These are phyloP conservation scores for Paracoccidioides lutzii DNA, from an alignment of 2,329 filamentous ascomycete genomes.

Conservation along the genomic window DNA sequence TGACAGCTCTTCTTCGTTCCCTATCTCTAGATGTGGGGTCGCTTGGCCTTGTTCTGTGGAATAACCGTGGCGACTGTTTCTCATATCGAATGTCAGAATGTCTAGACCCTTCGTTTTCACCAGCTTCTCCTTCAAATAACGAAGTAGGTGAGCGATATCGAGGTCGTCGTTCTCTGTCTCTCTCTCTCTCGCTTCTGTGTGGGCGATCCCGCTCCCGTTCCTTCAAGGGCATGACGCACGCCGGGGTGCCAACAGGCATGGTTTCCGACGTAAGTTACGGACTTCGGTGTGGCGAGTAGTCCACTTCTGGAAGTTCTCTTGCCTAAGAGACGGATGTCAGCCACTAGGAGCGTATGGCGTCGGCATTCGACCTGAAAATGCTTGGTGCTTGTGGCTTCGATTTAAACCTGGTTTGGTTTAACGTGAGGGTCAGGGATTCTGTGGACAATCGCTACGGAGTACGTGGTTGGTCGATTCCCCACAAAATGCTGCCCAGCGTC, in stretches of 20 bases:
- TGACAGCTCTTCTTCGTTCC: constrained; percentile 20
- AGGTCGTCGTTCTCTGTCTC: constrained; percentile 18
- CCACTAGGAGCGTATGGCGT: background rate
- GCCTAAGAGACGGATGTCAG: background rate
- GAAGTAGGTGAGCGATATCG: constrained; percentile 14
- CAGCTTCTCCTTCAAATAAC: constrained; percentile 12
- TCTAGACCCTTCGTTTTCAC: constrained; percentile 2
- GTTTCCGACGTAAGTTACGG: background rate
- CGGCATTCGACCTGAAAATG: background rate
- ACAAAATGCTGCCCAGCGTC: background rate
- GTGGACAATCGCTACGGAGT: background rate
- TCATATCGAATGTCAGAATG: constrained; percentile 3
- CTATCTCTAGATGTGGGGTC: constrained; percentile 5
- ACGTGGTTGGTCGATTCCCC: background rate
- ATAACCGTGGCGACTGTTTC: constrained; percentile 18
- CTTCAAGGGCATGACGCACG: constrained; percentile 25
- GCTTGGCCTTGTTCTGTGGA: constrained; percentile 16
- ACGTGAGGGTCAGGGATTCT: background rate
- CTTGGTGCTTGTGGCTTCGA: constrained; percentile 1
- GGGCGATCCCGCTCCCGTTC: constrained; percentile 19
- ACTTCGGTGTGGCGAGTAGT: background rate
- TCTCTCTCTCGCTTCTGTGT: constrained; percentile 20
- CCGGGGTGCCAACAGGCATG: background rate
- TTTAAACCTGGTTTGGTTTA: constrained; percentile 2
- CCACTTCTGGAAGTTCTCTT: background rate